Evolutionary conservation across 768 basidiomycete genomes (phyloP).

Genomic region (Gloeostereum incarnatum): DNA sequence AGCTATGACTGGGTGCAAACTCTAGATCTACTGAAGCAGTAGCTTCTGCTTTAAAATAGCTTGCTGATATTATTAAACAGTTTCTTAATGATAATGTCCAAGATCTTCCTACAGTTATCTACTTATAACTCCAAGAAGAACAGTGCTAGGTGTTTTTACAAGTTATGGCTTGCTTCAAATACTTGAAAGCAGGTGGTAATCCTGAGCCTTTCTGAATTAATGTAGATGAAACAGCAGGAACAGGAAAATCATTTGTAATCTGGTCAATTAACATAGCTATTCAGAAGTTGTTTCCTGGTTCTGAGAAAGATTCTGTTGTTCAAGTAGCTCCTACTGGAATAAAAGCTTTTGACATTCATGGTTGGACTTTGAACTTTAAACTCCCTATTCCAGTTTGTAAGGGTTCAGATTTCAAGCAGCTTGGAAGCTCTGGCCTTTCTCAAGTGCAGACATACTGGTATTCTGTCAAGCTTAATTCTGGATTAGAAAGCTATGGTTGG

Average conservation of each 20-base stretch:
- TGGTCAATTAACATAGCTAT: conserved; percentile 14
- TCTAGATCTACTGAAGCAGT: conserved; percentile 6
- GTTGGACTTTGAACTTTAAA: conserved; percentile 14
- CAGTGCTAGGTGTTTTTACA: conserved; percentile 8
- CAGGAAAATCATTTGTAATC: conserved; percentile 17
- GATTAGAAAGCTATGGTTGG: conserved; percentile 21
- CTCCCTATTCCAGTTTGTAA: conserved; percentile 9
- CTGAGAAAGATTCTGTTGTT: conserved; percentile 11
- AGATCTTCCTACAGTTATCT: conserved; percentile 9
- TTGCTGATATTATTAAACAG: conserved; percentile 11
- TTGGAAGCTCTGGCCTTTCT: conserved; percentile 4
- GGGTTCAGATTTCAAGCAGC: conserved; percentile 2
- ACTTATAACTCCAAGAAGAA: conserved; percentile 5
- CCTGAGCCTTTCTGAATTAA: conserved; percentile 12
- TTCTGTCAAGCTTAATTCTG: conserved; percentile 11
- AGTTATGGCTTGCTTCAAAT: conserved; percentile 10
- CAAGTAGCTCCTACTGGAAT: conserved; percentile 16
- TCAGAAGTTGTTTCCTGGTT: conserved; percentile 7
- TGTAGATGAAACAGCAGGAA: conserved; percentile 19
- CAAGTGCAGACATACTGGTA: conserved; percentile 12
- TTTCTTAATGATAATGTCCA: conserved; percentile 15
- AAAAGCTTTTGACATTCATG: conserved; percentile 15
- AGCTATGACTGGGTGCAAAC: conserved; percentile 14
- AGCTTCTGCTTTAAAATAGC: conserved; percentile 9
- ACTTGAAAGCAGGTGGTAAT: conserved; percentile 2